Percentiles rank a stretch among this genome's conserved stretches.
phyloP scores from a whole-genome alignment of 2,329 filamentous ascomycete species.

The Rutstroemia sp. region DNA sequence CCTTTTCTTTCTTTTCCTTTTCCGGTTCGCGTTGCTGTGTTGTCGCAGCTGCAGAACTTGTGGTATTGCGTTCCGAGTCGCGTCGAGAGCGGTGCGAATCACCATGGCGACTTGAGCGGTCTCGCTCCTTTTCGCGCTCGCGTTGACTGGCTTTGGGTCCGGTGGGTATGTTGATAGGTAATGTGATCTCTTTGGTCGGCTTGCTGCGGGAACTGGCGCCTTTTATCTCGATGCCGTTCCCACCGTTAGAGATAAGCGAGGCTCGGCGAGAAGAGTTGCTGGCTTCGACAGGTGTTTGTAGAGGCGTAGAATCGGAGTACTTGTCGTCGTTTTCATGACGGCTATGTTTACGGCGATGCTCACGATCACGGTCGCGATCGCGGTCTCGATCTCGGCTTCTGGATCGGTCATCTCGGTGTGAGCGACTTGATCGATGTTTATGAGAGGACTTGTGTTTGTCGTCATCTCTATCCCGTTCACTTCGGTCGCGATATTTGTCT shows the following conservation, averaged over 20 bases:
- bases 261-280: conserved; percentile 13
- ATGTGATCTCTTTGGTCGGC: conserved; percentile 18
- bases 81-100: conserved; percentile 32
- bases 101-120: conserved; percentile 20
- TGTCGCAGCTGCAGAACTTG: conserved; percentile 1
- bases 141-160: conserved; percentile 18
- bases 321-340: conserved; percentile 21
- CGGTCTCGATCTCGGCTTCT: conserved; percentile 32
- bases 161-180: conserved; percentile 26
- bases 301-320: conserved; percentile 13
- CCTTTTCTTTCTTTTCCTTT: conserved; percentile 14
- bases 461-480: conserved; percentile 36
- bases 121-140: conserved; percentile 23
- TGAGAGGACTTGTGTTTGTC: conserved; percentile 33
- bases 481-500: conserved; percentile 40
- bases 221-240: conserved; percentile 28
- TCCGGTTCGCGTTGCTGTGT: not conserved
- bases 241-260: conserved; percentile 16
- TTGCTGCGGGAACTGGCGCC: conserved; percentile 24
- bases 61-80: conserved; percentile 23
- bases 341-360: conserved; percentile 31
- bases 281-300: conserved; percentile 14
- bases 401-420: conserved; percentile 37
- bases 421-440: conserved; percentile 39
- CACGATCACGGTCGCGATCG: conserved; percentile 36